Evolutionary conservation across 441 rosid species (phyloP).

Genomic region (Erodium trifolium): DNA sequence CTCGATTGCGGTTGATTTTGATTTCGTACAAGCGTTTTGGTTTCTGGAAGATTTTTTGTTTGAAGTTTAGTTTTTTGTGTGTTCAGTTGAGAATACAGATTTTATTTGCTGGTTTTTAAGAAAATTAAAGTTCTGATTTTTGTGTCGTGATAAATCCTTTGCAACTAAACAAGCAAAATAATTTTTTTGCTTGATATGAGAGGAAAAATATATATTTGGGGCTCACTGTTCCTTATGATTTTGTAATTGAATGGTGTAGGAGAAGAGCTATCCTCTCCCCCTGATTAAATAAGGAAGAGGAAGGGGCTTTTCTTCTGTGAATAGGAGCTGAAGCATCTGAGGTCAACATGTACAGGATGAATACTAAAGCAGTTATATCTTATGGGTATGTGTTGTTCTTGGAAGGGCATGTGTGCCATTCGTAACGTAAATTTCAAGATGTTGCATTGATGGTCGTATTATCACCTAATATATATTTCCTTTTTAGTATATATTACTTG

Average conservation of each 20-base stretch:
- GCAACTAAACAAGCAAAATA: background rate
- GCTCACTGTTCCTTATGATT: constrained; percentile 17
- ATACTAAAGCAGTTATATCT: constrained; percentile 23
- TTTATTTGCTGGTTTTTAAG: background rate
- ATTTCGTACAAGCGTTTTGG: background rate
- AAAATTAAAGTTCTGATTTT: background rate
- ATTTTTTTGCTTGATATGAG: background rate
- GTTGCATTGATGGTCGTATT: too few relatives aligned
- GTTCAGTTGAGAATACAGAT: background rate
- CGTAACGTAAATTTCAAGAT: too few relatives aligned
- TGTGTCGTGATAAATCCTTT: background rate
- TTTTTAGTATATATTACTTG: too few relatives aligned
- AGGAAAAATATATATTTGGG: background rate
- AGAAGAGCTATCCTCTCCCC: constrained; percentile 31
- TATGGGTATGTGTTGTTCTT: constrained; percentile 38
- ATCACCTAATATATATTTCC: too few relatives aligned
- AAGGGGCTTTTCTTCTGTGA: constrained; percentile 34
- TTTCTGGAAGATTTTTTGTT: background rate
- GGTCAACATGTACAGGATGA: constrained; percentile 36
- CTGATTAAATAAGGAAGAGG: constrained; percentile 27
- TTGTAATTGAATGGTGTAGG: constrained; percentile 31
- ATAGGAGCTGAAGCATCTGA: constrained; percentile 20
- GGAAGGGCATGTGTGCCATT: too few relatives aligned
- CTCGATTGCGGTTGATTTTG: background rate
- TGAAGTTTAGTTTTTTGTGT: background rate